A percentile compares a stretch with the other conserved stretches of the same genome.
Conservation (phyloP, 352 stramenopile species). For the Globisporangium radiosum region DNA sequence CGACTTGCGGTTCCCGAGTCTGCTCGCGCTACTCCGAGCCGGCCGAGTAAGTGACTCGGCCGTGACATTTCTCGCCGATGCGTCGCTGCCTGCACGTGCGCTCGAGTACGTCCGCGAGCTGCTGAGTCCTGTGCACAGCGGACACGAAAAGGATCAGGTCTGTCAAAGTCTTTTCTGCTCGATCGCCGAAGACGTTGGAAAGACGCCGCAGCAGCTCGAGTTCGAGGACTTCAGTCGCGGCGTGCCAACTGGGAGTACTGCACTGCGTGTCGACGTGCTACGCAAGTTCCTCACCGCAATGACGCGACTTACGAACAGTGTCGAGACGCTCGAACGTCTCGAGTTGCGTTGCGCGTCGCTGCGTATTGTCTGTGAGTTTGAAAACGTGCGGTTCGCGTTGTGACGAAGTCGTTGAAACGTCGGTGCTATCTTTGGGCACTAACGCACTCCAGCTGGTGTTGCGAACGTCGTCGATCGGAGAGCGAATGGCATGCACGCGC, state of each 20-base stretch:
- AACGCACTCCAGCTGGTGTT: too few relatives aligned
- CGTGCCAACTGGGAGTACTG: conserved; percentile 30
- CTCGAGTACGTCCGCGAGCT: conserved; percentile 27
- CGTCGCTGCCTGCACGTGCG: conserved; percentile 19
- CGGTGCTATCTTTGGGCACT: too few relatives aligned
- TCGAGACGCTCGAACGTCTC: conserved; percentile 34
- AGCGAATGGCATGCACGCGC: too few relatives aligned
- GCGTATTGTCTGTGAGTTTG: conserved; percentile 42
- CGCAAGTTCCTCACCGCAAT: conserved; percentile 16
- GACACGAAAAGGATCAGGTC: conserved; percentile 34
- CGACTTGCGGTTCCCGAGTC: conserved; percentile 24
- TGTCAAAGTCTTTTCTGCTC: conserved; percentile 61
- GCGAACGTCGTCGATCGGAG: too few relatives aligned
- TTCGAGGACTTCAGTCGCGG: conserved; percentile 46
- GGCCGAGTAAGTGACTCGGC: background rate
- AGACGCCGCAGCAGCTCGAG: conserved; percentile 47
- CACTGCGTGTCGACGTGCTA: conserved; percentile 16
- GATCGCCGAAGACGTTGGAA: conserved; percentile 36
- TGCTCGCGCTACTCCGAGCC: conserved; percentile 18
- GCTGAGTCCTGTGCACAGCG: conserved; percentile 23
- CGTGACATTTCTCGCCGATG: conserved; percentile 16
- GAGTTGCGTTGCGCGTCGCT: conserved; percentile 31
- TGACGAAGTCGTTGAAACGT: background rate
- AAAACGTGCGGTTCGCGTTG: conserved; percentile 27
- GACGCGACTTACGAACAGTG: conserved; percentile 20